phyloP scores from a whole-genome alignment of 129 eudicot genomes.

The Sambucus nigra region DNA sequence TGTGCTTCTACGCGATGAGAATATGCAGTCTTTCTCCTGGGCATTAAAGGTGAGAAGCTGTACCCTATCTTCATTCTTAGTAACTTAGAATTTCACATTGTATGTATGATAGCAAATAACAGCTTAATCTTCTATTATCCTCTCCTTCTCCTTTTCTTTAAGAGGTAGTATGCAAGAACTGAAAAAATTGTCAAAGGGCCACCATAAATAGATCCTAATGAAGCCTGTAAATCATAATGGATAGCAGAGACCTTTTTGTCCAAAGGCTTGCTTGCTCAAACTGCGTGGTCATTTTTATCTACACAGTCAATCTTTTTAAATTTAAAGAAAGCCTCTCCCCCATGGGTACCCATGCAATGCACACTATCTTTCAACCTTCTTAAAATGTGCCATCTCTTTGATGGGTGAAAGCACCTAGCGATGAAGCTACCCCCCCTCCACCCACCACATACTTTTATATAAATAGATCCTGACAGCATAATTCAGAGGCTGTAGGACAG shows the following conservation, averaged over 20 bases:
- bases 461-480: background rate
- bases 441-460: background rate
- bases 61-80: constrained; percentile 4
- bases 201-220: too few relatives aligned
- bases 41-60: constrained; percentile 59
- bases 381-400: background rate
- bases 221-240: too few relatives aligned
- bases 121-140: background rate
- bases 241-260: too few relatives aligned
- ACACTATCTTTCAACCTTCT: too few relatives aligned
- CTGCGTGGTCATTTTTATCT: too few relatives aligned
- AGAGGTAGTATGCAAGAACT: too few relatives aligned
- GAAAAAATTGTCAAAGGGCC: too few relatives aligned
- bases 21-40: constrained; percentile 68
- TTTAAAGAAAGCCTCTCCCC: too few relatives aligned
- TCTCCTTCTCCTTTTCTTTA: background rate
- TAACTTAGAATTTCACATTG: background rate
- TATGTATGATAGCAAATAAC: background rate
- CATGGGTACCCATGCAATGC: too few relatives aligned
- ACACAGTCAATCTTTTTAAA: too few relatives aligned
- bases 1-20: constrained; percentile 72
- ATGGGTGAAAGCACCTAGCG: background rate
- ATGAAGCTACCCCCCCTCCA: background rate
- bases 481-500: background rate
- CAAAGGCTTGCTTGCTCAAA: too few relatives aligned